Conservation (phyloP, 257 asterid genomes). For the Phtheirospermum japonicum region DNA sequence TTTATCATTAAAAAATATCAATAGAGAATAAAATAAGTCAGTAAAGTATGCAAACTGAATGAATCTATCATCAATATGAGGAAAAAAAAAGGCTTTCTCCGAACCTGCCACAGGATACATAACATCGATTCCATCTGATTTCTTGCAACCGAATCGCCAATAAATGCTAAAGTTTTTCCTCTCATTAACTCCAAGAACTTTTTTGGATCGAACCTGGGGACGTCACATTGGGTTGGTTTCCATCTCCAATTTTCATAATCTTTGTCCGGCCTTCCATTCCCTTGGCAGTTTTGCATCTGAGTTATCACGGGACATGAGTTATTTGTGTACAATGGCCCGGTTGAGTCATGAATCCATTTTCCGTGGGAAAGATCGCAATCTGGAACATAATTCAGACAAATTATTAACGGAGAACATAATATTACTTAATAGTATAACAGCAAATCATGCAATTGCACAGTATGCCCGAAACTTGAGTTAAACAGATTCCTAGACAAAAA, state of each 20-base stretch:
- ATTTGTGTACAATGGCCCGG: conserved; percentile 75
- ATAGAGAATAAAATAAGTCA: too few species aligned
- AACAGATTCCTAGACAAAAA: not conserved
- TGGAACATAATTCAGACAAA: conserved; percentile 33
- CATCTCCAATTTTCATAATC: conserved; percentile 94
- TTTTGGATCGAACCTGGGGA: conserved; percentile 73
- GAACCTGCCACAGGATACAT: conserved; percentile 94
- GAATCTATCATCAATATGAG: too few species aligned
- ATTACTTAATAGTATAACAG: not conserved
- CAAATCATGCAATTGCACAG: not conserved
- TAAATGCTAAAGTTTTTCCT: conserved; percentile 89
- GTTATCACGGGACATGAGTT: conserved; percentile 83
- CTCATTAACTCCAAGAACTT: conserved; percentile 81
- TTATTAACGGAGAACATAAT: conserved; percentile 13
- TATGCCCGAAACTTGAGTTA: not conserved
- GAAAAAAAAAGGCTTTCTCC: too few species aligned
- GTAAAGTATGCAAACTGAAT: too few species aligned
- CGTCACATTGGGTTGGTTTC: conserved; percentile 79
- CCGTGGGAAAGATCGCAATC: conserved; percentile 86
- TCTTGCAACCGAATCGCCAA: conserved; percentile 96
- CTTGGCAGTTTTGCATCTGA: conserved; percentile 94
- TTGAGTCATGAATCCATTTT: conserved; percentile 68
- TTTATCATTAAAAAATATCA: too few species aligned
- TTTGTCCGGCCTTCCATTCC: conserved; percentile 94
- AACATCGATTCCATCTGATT: conserved; percentile 97